Conservation (phyloP, 768 basidiomycete genomes). For the Symmetrospora coprosmae region DNA sequence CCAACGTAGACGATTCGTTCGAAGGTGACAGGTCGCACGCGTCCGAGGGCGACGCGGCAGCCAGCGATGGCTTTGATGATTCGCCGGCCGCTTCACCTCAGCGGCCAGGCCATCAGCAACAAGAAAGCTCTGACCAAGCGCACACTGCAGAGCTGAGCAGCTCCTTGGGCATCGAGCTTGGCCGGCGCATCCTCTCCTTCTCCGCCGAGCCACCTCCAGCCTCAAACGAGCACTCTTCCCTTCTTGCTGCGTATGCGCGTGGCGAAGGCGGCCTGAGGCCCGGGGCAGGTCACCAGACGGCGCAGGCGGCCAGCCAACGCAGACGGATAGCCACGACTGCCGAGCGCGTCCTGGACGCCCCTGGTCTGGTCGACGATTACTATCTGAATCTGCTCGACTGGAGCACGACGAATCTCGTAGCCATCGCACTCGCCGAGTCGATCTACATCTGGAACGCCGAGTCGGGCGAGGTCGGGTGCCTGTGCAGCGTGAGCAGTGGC, state of each 20-base stretch:
- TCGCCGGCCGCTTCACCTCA: background rate
- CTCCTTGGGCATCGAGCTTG: constrained; percentile 33
- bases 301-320: constrained; percentile 50
- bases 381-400: constrained; percentile 89
- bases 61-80: constrained; percentile 1
- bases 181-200: constrained; percentile 63
- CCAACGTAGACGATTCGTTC: constrained; percentile 10
- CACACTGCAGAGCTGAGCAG: constrained; percentile 33
- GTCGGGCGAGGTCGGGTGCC: constrained; percentile 55
- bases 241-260: constrained; percentile 62
- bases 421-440: constrained; percentile 69
- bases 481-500: constrained; percentile 21
- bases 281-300: constrained; percentile 39
- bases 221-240: constrained; percentile 59
- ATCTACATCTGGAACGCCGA: constrained; percentile 94
- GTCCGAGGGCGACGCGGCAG: background rate
- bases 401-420: constrained; percentile 72
- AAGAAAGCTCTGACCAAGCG: constrained; percentile 23
- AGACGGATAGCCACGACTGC: constrained; percentile 74
- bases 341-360: constrained; percentile 87
- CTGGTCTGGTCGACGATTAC: constrained; percentile 72
- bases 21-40: background rate
- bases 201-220: constrained; percentile 64
- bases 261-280: background rate
- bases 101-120: background rate